Conservation (phyloP, 73 alveolate genomes). For the Tetrahymena elliotti region DNA sequence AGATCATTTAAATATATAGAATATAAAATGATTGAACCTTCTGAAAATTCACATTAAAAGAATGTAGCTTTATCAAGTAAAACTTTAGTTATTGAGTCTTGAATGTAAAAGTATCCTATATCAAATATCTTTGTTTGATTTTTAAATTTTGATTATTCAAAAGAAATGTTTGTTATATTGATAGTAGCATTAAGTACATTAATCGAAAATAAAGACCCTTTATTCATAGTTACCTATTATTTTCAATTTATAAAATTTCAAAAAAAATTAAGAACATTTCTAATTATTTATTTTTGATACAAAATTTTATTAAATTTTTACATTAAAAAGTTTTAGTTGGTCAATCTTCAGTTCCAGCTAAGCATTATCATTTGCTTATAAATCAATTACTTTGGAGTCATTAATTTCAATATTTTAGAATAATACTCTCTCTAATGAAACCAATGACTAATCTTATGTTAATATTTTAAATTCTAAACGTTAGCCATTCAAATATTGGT, state of each 20-base stretch:
- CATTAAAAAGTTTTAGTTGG: neutral
- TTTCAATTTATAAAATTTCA: too few species aligned
- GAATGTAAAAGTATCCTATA: too few species aligned
- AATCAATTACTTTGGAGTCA: too few species aligned
- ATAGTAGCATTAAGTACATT: neutral
- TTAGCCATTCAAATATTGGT: neutral
- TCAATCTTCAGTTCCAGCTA: neutral
- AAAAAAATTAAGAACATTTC: too few species aligned
- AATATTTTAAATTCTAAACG: neutral
- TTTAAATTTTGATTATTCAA: too few species aligned
- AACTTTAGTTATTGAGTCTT: too few species aligned
- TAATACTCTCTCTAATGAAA: too few species aligned
- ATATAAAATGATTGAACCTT: neutral
- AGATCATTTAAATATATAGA: neutral
- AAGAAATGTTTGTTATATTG: neutral
- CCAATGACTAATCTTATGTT: neutral
- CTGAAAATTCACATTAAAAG: neutral
- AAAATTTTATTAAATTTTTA: neutral
- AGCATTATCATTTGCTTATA: neutral
- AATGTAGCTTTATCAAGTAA: too few species aligned
- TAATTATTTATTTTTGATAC: too few species aligned
- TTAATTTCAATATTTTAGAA: too few species aligned
- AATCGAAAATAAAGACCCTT: neutral
- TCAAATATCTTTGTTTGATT: neutral
- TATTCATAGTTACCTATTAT: neutral